A percentile compares a stretch with the other conserved stretches of the same genome.
phyloP scores from a whole-genome alignment of 225 moss, liverwort and hornwort species.

The Thuidium tamariscinum region DNA sequence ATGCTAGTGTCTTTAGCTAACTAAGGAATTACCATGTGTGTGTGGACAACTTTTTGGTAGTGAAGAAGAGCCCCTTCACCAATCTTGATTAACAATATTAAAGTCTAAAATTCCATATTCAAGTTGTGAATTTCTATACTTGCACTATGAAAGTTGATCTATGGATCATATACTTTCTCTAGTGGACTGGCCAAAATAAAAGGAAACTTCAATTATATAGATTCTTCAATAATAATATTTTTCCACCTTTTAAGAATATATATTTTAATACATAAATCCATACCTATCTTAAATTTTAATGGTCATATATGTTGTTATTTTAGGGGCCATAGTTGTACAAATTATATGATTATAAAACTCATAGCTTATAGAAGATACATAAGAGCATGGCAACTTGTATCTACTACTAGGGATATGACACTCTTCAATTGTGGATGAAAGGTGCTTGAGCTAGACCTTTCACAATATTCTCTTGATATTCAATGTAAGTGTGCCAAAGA shows the following conservation, averaged over 20 bases:
- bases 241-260: fast-evolving
- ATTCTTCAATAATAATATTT: not conserved
- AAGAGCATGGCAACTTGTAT: not conserved
- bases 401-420: not conserved
- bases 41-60: too few species aligned
- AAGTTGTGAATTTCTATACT: not conserved
- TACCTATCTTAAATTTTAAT: not conserved
- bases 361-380: not conserved
- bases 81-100: too few species aligned
- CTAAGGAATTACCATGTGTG: too few species aligned
- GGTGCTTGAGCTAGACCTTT: not conserved
- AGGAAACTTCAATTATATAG: not conserved
- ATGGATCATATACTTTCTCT: fast-evolving
- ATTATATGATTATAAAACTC: not conserved
- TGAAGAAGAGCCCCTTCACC: too few species aligned
- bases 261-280: not conserved
- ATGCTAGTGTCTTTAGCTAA: too few species aligned
- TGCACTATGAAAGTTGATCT: not conserved
- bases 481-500: not conserved
- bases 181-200: fast-evolving
- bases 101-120: not conserved
- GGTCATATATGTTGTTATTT: not conserved
- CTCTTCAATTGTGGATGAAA: not conserved
- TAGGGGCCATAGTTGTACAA: not conserved
- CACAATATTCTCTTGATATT: not conserved